Evolutionary conservation across 208 protist genomes (phyloP), one percentile per base, ranked within the genome.

Genomic region (Acanthamoeba healyi): DNA sequence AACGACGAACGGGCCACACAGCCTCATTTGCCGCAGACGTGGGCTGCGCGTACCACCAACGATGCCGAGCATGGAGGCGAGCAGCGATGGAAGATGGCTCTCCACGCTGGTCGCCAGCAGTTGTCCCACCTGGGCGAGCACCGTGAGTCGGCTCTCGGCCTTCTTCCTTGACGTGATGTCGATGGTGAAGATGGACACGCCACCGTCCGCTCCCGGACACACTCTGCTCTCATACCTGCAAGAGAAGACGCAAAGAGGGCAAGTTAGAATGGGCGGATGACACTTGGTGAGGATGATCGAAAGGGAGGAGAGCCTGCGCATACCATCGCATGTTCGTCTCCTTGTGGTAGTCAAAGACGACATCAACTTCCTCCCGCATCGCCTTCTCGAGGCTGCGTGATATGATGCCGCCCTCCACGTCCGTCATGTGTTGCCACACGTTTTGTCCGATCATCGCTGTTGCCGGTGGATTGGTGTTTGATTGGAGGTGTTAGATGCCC

Each of bases 401-500:
- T 1, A 91, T 51, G 29, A 91, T 32, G 40, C 61, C 44, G 56
- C 63, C 44, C 36, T 91, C 56, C 34, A 51, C 63, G 84, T 91
- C 84, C 26, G 42, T 22, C 84, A 91, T 91, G 40, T 54, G 63
- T 51, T 38, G 58, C 84, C 84, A 91, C 34, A 91, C 84, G 61
- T 91, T 91, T 9, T 91, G 15, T 24, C 84, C 84, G 17, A 91
- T n/a, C 84, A 91, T 91, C 1, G 26, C 77, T 86, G 74, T 40
- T 56, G n/a, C n/a, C n/a, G n/a, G n/a, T n/a, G n/a, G n/a, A n/a
- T 56, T 5, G 49, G 49, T 56, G 6, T 24, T 0, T 54, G 49
- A 2, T 12, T 2, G 49, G 49, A 24, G 17, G 14, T 51, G 3
- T 12, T 0, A 34, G 22, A 15, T n/a, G 56, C 14, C 56, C 22